A percentile compares a stretch with the other conserved stretches of the same genome.
Evolutionary conservation across 1,284 basidiomycete genomes (phyloP).

Genomic region (Naganishia albida): DNA sequence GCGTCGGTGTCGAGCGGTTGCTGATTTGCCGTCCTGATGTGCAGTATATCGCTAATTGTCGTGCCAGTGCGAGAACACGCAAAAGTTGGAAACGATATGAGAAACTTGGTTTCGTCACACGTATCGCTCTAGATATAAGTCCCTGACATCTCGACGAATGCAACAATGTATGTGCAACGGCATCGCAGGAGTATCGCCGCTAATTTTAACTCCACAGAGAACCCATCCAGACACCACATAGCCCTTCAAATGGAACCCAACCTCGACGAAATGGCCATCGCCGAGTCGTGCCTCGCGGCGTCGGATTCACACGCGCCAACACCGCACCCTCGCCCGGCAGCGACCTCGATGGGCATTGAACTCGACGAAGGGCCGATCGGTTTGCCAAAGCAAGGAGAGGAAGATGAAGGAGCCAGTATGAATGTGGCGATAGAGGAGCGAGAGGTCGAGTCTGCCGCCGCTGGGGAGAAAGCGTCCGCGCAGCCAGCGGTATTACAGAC

Average conservation of each 20-base stretch:
- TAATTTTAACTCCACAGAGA: not conserved
- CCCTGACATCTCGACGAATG: not conserved
- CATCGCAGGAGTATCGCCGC: not conserved
- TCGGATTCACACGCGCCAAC: not conserved
- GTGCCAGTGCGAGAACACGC: too few species aligned
- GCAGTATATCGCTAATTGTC: too few species aligned
- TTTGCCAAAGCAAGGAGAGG: not conserved
- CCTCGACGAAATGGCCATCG: slow-evolving; percentile 17
- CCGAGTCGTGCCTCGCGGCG: slow-evolving; percentile 12
- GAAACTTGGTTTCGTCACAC: too few species aligned
- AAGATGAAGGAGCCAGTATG: slow-evolving; percentile 6
- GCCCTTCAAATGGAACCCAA: slow-evolving; percentile 7
- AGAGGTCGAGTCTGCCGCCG: not conserved
- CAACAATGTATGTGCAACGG: not conserved
- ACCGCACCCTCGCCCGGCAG: too few species aligned
- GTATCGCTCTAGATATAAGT: not conserved
- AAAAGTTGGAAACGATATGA: too few species aligned
- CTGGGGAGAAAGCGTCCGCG: too few species aligned
- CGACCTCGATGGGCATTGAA: slow-evolving; percentile 1
- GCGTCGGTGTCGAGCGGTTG: not conserved
- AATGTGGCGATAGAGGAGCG: not conserved
- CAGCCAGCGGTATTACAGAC: too few species aligned
- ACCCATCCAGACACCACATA: too few species aligned
- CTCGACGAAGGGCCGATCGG: too few species aligned
- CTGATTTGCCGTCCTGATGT: not conserved